These are phyloP conservation scores for Stephania cephalantha DNA, from an alignment of 164 flowering plant species.

Conservation along the genomic window DNA sequence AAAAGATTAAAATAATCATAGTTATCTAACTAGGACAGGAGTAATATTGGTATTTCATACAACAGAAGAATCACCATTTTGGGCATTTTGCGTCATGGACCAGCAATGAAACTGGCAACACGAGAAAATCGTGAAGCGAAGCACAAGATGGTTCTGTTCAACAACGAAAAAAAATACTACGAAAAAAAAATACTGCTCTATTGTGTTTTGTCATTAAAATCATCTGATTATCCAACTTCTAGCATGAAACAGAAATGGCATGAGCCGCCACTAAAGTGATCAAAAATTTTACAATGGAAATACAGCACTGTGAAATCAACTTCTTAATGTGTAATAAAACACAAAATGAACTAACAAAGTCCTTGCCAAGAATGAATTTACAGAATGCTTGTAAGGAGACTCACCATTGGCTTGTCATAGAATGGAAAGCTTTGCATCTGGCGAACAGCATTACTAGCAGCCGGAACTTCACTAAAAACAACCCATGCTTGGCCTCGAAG, in stretches of 20 bases:
- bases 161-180: background rate
- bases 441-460: constrained; percentile 95
- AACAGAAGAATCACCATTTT: background rate
- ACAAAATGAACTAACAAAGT: background rate
- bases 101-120: background rate
- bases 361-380: background rate
- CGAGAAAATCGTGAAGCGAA: background rate
- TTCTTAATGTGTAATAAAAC: no score
- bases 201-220: background rate
- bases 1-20: no score
- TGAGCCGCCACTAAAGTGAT: background rate
- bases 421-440: constrained; percentile 95
- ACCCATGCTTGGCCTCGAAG: constrained; percentile 99
- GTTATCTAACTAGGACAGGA: no score
- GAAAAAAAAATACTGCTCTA: background rate
- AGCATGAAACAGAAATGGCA: background rate
- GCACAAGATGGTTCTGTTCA: background rate
- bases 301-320: background rate
- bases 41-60: no score
- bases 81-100: background rate
- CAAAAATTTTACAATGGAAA: background rate
- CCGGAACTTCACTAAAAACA: constrained; percentile 78
- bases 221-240: background rate
- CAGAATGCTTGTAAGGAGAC: constrained; percentile 9
- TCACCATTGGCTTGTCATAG: constrained; percentile 91